Conservation (phyloP, 2,329 filamentous ascomycete species). For the Chrysoporthe cubensis region DNA sequence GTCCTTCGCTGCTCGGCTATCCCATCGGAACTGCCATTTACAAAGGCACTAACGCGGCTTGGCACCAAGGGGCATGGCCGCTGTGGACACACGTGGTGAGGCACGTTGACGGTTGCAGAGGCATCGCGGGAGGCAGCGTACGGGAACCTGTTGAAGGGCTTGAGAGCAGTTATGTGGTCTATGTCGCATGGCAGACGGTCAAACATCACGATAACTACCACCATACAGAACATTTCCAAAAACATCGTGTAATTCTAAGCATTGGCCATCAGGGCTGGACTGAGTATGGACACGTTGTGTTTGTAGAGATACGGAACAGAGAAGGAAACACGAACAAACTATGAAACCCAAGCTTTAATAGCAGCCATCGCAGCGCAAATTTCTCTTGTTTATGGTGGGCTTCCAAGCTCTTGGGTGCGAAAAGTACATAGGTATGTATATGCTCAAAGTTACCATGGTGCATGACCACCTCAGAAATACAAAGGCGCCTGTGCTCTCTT, state of each 20-base stretch:
- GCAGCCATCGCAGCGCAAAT: too few relatives aligned
- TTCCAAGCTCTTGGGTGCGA: too few relatives aligned
- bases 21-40: constrained; percentile 41
- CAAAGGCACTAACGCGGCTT: constrained; percentile 31
- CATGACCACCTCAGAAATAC: too few relatives aligned
- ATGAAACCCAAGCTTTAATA: neutral
- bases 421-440: too few relatives aligned
- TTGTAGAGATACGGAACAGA: neutral
- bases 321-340: neutral
- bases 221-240: constrained; percentile 38
- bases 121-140: constrained; percentile 39
- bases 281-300: constrained; percentile 38
- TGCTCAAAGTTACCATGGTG: too few relatives aligned
- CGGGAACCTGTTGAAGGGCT: constrained; percentile 38
- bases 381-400: too few relatives aligned
- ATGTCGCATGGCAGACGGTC: constrained; percentile 41
- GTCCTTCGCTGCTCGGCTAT: constrained; percentile 30
- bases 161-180: constrained; percentile 37
- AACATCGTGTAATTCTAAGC: constrained; percentile 35
- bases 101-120: constrained; percentile 37
- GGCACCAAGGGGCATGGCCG: constrained; percentile 32
- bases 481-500: too few relatives aligned
- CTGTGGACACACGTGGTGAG: constrained; percentile 33
- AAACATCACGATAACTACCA: constrained; percentile 41
- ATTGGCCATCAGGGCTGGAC: constrained; percentile 37